Percentiles rank a stretch among this genome's conserved stretches.
Conservation (phyloP, 1,284 basidiomycete species). For the Xerocomus minutiporus region DNA sequence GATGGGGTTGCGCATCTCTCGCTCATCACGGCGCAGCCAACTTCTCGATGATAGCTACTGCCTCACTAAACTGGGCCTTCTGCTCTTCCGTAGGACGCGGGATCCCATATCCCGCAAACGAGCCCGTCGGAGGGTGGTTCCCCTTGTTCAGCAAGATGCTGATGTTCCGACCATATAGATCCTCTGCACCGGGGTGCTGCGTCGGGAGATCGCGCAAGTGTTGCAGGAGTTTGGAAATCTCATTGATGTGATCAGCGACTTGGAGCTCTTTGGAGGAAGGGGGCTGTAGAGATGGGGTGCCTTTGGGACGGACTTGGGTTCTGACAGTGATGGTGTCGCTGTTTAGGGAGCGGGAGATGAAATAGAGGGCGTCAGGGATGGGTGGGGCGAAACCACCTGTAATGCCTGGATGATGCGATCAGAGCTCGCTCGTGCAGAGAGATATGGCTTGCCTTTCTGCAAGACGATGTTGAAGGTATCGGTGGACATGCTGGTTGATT, state of each 20-base stretch:
- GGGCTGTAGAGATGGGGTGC: slow-evolving; percentile 42
- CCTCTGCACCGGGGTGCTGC: slow-evolving; percentile 56
- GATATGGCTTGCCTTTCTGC: slow-evolving; percentile 32
- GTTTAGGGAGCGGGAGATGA: slow-evolving; percentile 40
- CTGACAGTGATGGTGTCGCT: slow-evolving; percentile 43
- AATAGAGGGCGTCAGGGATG: slow-evolving; percentile 52
- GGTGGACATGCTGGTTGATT: slow-evolving; percentile 11
- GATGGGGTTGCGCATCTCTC: slow-evolving; percentile 5
- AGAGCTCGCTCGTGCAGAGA: not conserved
- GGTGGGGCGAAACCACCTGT: slow-evolving; percentile 70
- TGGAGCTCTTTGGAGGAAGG: slow-evolving; percentile 32
- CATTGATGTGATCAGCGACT: slow-evolving; percentile 34
- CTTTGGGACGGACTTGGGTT: slow-evolving; percentile 45
- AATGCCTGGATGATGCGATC: slow-evolving; percentile 48
- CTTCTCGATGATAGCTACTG: slow-evolving; percentile 59
- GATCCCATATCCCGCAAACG: slow-evolving; percentile 53
- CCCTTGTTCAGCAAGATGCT: slow-evolving; percentile 43
- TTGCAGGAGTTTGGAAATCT: slow-evolving; percentile 51
- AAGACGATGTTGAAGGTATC: slow-evolving; percentile 15
- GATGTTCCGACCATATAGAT: slow-evolving; percentile 66
- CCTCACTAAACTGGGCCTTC: slow-evolving; percentile 59
- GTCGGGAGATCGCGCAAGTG: slow-evolving; percentile 52
- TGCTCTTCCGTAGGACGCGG: slow-evolving; percentile 52
- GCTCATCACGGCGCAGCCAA: slow-evolving; percentile 41
- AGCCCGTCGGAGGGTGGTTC: slow-evolving; percentile 38